Evolutionary conservation across 1,139 yeast genomes (phyloP), one percentile per base, ranked within the genome.

Genomic region (Pichia sp.): DNA sequence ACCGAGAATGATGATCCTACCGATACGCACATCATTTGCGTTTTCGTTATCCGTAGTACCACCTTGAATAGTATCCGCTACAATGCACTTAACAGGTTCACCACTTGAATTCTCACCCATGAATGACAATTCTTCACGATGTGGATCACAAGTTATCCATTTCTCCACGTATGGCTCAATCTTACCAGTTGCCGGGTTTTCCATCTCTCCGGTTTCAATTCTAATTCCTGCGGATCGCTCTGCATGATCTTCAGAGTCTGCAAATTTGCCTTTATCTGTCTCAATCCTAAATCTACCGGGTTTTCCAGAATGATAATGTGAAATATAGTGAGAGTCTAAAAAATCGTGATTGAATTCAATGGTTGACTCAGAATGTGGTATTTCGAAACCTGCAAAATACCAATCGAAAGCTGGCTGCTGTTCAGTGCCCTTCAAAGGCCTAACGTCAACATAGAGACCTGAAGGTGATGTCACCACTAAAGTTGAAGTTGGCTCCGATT

Each of bases 71-170:
- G 63, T 50, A 30, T 62, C 64, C 23, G 61, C 57, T 2, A 67
- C 66, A 25, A 52, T 48, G 11, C 63, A 58, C 33, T 58, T 54
- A 45, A 15, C 38, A 4, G 9, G 34, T 1, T 72, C 11, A 24
- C 15, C 27, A 13, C 6, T 65, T 44, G 66, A 10, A 11, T 30
- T 14, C 10, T 15, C 16, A 3, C 20, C 22, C 18, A 25, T 27
- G n/a, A 24, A 10, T 19, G 17, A 35, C 3, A 15, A 7, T 8
- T 27, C 20, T 1, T 32, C 22, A 7, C 30, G 29, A 5, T 26
- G 33, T 1, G 76, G 67, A 48, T 72, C 70, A 23, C 76, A 50
- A 8, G 72, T 64, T 46, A 77, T 55, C 84, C 84, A 77, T 17
- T 72, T 60, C 53, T 77, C 84, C 23, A 67, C 59, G 46, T 74